Conservation (phyloP, 148 eudicot species). For the Rheum nobile region DNA sequence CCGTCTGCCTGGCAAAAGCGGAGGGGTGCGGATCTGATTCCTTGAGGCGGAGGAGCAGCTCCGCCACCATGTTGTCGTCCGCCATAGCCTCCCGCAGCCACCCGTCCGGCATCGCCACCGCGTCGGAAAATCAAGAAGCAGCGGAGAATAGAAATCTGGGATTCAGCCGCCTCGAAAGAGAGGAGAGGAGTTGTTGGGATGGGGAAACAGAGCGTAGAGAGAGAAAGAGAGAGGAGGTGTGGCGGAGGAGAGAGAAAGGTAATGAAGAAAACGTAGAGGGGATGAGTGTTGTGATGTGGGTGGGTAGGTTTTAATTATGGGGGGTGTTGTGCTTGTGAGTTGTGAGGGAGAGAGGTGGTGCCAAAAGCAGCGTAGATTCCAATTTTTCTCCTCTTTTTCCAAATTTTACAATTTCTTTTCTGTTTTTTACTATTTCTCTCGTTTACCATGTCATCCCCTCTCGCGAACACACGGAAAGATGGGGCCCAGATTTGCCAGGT, state of each 20-base stretch:
- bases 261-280: constrained; percentile 8
- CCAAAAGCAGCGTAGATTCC: background rate
- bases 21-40: constrained; percentile 7
- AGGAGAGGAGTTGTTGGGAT: background rate
- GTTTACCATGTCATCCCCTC: background rate
- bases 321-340: background rate
- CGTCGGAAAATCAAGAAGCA: too few species aligned
- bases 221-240: background rate
- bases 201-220: background rate
- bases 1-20: background rate
- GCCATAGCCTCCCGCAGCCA: constrained; percentile 30
- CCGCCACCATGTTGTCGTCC: constrained; percentile 26
- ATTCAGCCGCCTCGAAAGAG: background rate
- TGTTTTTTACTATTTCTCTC: too few species aligned
- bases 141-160: too few species aligned
- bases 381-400: background rate
- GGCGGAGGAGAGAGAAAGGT: constrained; percentile 11
- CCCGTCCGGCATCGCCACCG: too few species aligned
- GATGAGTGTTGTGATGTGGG: constrained; percentile 10
- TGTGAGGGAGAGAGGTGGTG: background rate
- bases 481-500: background rate
- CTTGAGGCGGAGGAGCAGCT: constrained; percentile 21
- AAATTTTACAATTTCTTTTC: background rate
- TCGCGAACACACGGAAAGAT: background rate
- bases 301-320: background rate